phyloP scores from a whole-genome alignment of 305 asterid species.

The Andrographis paniculata region DNA sequence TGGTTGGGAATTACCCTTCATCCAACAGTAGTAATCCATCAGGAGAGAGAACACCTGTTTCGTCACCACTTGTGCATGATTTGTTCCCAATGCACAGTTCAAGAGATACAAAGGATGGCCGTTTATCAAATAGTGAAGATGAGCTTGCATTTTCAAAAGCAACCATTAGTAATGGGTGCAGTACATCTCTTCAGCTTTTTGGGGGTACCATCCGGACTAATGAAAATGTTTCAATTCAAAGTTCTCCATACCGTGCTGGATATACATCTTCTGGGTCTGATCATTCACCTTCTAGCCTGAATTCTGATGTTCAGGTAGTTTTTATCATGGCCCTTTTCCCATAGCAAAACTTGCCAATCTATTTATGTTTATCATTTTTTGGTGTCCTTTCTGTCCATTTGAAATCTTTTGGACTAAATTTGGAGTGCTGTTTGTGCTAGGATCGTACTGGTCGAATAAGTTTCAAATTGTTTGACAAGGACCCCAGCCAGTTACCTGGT shows the following conservation, averaged over 20 bases:
- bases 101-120: slow-evolving; percentile 38
- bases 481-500: slow-evolving; percentile 84
- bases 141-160: slow-evolving; percentile 30
- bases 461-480: slow-evolving; percentile 85
- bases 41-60: slow-evolving; percentile 52
- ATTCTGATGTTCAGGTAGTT: slow-evolving; percentile 60
- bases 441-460: slow-evolving; percentile 75
- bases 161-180: slow-evolving; percentile 27
- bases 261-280: slow-evolving; percentile 70
- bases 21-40: slow-evolving; percentile 72
- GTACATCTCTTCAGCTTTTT: slow-evolving; percentile 67
- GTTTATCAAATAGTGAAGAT: slow-evolving; percentile 29
- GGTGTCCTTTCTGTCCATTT: slow-evolving; percentile 8
- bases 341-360: background rate
- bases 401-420: slow-evolving; percentile 2
- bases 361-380: background rate
- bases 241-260: slow-evolving; percentile 49
- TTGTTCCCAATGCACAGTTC: slow-evolving; percentile 55
- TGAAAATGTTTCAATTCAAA: slow-evolving; percentile 45
- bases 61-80: slow-evolving; percentile 63
- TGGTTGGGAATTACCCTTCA: slow-evolving; percentile 45
- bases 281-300: slow-evolving; percentile 69
- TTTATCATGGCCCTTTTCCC: background rate
- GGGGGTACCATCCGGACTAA: slow-evolving; percentile 36
- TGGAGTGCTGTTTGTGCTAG: slow-evolving; percentile 24